A percentile compares a stretch with the other conserved stretches of the same genome.
phyloP scores from a whole-genome alignment of 1,284 basidiomycete genomes.

The Ceratobasidium sp. region DNA sequence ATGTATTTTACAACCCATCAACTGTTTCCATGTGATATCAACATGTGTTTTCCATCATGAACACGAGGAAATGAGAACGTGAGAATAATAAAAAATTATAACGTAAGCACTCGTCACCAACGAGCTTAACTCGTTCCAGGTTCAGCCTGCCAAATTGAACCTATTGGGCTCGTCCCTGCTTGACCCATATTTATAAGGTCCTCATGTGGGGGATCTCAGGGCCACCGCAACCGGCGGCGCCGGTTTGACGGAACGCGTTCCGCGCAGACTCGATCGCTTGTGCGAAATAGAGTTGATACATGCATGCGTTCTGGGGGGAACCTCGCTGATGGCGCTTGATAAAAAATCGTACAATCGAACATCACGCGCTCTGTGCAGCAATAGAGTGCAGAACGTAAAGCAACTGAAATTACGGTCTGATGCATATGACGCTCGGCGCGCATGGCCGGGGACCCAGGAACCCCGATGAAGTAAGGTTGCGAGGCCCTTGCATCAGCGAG shows the following conservation, averaged over 20 bases:
- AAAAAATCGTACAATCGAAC: background rate
- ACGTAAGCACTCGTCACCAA: background rate
- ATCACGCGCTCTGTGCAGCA: background rate
- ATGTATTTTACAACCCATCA: conserved; percentile 10
- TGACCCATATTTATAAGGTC: background rate
- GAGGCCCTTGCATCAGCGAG: background rate
- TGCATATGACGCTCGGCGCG: conserved; percentile 34
- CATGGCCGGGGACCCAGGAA: conserved; percentile 25
- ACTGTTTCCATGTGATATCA: background rate
- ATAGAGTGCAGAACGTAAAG: conserved; percentile 1
- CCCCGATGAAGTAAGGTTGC: conserved; percentile 22
- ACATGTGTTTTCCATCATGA: background rate
- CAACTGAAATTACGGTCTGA: conserved; percentile 6
- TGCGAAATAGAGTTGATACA: background rate
- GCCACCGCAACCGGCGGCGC: background rate
- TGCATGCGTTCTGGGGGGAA: background rate
- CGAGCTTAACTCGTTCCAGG: background rate
- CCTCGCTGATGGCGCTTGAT: no score
- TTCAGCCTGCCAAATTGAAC: conserved; percentile 15
- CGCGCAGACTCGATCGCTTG: conserved; percentile 5
- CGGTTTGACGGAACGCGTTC: background rate
- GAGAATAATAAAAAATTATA: conserved; percentile 1
- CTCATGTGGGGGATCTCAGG: conserved; percentile 11
- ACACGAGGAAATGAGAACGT: conserved; percentile 2
- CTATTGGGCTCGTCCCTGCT: conserved; percentile 1